Evolutionary conservation across 768 basidiomycete genomes (phyloP).

Genomic region (Lepiota brunneoincarnata): DNA sequence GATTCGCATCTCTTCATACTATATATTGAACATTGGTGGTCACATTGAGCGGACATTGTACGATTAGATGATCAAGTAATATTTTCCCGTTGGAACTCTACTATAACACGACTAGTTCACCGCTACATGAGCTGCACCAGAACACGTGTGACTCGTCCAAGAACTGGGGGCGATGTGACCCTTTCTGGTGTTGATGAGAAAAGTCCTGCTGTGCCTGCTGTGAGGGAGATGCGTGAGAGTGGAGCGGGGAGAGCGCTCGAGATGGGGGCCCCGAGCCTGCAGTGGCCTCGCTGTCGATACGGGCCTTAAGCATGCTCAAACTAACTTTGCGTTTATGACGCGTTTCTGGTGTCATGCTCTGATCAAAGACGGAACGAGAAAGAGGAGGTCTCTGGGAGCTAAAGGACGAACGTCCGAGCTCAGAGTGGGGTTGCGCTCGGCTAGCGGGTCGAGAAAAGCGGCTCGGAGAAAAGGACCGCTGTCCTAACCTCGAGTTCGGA

Average conservation of each 20-base stretch:
- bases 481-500: constrained; percentile 37
- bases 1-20: constrained; percentile 9
- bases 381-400: constrained; percentile 39
- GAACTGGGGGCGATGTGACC: constrained; percentile 61
- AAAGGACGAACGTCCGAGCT: constrained; percentile 35
- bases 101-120: constrained; percentile 77
- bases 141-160: constrained; percentile 87
- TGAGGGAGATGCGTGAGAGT: constrained; percentile 31
- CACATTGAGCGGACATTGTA: constrained; percentile 11
- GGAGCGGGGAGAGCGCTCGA: constrained; percentile 54
- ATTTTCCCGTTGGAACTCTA: constrained; percentile 9
- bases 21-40: constrained; percentile 6
- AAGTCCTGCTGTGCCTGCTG: constrained; percentile 21
- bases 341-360: constrained; percentile 69
- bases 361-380: constrained; percentile 63
- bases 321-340: constrained; percentile 81
- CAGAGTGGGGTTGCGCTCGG: constrained; percentile 30
- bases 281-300: constrained; percentile 79
- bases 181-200: constrained; percentile 20
- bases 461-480: constrained; percentile 45
- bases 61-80: constrained; percentile 7
- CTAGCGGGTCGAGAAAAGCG: constrained; percentile 45
- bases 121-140: constrained; percentile 83
- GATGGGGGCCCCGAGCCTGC: constrained; percentile 43
- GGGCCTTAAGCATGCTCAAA: constrained; percentile 86